Percentiles rank a stretch among this genome's conserved stretches.
phyloP scores from a whole-genome alignment of 179 eudicot genomes.

The Kewa caespitosa region DNA sequence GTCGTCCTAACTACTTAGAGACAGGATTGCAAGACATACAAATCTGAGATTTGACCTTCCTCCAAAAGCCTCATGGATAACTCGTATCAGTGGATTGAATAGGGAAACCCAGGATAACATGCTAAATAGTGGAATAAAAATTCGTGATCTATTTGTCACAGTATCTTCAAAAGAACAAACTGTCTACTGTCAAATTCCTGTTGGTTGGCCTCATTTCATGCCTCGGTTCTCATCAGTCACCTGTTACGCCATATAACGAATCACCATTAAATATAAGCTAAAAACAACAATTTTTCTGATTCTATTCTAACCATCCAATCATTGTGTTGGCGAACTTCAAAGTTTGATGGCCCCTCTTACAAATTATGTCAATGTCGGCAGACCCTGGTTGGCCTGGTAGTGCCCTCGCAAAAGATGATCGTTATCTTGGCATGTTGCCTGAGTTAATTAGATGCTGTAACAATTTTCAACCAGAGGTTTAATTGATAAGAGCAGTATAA shows the following conservation, averaged over 20 bases:
- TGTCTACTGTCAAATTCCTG: slow-evolving; percentile 10
- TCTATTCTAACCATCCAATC: slow-evolving; percentile 13
- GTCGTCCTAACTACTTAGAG: not conserved
- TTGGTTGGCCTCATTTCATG: slow-evolving; percentile 7
- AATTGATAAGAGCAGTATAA: not conserved
- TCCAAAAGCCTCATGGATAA: not conserved
- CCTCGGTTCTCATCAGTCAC: not conserved
- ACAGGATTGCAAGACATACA: not conserved
- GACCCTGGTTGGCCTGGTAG: not conserved
- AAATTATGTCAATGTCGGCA: too few relatives aligned
- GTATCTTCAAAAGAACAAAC: not conserved
- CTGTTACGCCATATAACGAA: slow-evolving; percentile 8
- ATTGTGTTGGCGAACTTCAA: not conserved
- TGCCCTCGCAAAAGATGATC: slow-evolving; percentile 11
- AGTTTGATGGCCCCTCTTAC: slow-evolving; percentile 11
- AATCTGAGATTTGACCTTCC: not conserved
- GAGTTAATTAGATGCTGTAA: slow-evolving; percentile 24
- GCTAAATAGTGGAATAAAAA: not conserved
- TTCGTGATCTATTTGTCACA: slow-evolving; percentile 16
- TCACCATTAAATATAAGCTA: slow-evolving; percentile 29
- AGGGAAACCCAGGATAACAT: slow-evolving; percentile 1
- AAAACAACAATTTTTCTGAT: slow-evolving; percentile 4
- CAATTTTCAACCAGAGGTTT: slow-evolving; percentile 15
- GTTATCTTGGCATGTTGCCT: slow-evolving; percentile 21
- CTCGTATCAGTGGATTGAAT: too few relatives aligned